phyloP scores from a whole-genome alignment of 768 basidiomycete genomes.

The Psilocybe cyanescens region DNA sequence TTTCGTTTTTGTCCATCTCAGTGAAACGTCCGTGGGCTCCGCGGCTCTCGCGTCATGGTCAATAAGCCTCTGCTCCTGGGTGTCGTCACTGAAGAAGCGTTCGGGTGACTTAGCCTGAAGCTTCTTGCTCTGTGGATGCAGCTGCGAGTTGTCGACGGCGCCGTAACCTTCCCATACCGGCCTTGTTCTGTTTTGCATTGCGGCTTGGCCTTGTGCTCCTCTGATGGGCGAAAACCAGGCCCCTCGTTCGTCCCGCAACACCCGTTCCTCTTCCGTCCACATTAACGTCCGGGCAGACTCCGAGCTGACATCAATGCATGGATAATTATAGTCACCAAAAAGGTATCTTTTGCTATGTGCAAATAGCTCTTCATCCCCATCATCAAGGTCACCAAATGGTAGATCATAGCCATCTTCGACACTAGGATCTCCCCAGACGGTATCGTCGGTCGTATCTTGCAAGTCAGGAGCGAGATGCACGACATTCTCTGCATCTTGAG shows the following conservation, averaged over 20 bases:
- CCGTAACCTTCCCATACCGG: slow-evolving; percentile 63
- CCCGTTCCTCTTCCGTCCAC: slow-evolving; percentile 87
- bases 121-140: slow-evolving; percentile 20
- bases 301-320: slow-evolving; percentile 85
- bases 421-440: slow-evolving; percentile 38
- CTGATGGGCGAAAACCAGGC: slow-evolving; percentile 72
- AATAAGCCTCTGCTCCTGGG: slow-evolving; percentile 34
- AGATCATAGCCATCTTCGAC: slow-evolving; percentile 55
- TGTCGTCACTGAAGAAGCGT: slow-evolving; percentile 18
- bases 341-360: slow-evolving; percentile 76
- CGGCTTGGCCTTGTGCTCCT: slow-evolving; percentile 45
- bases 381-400: slow-evolving; percentile 71
- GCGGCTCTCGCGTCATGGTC: slow-evolving; percentile 48
- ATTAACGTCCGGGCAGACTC: slow-evolving; percentile 67
- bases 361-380: slow-evolving; percentile 78
- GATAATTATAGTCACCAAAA: slow-evolving; percentile 92
- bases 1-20: slow-evolving; percentile 49
- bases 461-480: slow-evolving; percentile 69
- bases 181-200: slow-evolving; percentile 38
- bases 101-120: slow-evolving; percentile 7
- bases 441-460: slow-evolving; percentile 42
- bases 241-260: slow-evolving; percentile 73
- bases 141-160: slow-evolving; percentile 42
- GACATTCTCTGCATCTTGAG: slow-evolving; percentile 61
- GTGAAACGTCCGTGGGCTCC: slow-evolving; percentile 39